These are phyloP conservation scores for Discostella stelligera DNA, from an alignment of 352 stramenopile species.

Conservation along the genomic window DNA sequence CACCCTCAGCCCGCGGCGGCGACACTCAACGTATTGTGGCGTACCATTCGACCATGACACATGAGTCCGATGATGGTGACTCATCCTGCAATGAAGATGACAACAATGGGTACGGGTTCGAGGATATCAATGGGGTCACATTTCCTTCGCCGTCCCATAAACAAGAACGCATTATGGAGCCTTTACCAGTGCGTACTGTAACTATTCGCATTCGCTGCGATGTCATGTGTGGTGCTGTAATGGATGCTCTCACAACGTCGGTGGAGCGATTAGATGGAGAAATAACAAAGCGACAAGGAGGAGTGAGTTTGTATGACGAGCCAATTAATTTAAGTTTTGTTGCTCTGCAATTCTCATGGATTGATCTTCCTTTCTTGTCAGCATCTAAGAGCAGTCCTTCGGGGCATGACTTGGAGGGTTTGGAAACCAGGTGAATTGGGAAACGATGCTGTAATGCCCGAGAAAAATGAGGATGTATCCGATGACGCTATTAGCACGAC, in stretches of 20 bases:
- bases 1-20: background rate
- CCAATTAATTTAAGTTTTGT: background rate
- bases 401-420: constrained; percentile 35
- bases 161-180: constrained; percentile 15
- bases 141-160: constrained; percentile 4
- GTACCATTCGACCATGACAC: constrained; percentile 15
- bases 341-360: background rate
- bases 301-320: constrained; percentile 20
- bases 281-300: constrained; percentile 73
- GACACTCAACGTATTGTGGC: constrained; percentile 27
- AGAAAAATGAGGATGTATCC: background rate
- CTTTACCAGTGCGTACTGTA: constrained; percentile 65
- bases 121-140: constrained; percentile 32
- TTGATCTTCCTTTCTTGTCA: background rate
- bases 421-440: constrained; percentile 35
- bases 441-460: constrained; percentile 12
- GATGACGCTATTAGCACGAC: constrained; percentile 17
- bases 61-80: constrained; percentile 6
- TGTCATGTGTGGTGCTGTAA: constrained; percentile 78
- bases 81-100: constrained; percentile 18
- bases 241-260: constrained; percentile 71
- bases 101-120: constrained; percentile 18
- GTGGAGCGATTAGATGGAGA: constrained; percentile 55
- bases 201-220: constrained; percentile 75
- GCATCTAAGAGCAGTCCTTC: constrained; percentile 64